phyloP scores from a whole-genome alignment of 345 rosid species.

The Brassica rapa region DNA sequence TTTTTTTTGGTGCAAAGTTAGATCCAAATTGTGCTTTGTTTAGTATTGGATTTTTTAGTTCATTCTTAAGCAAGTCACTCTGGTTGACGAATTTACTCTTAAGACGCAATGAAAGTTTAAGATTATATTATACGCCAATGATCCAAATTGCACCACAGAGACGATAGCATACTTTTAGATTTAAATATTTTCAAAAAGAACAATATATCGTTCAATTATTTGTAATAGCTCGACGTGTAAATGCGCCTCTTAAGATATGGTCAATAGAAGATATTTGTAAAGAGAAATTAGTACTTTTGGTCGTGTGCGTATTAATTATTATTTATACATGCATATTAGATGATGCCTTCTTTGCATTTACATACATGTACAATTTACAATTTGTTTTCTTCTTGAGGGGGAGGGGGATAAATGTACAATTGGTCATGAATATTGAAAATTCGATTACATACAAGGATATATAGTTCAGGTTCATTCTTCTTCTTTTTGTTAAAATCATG shows the following conservation, averaged over 20 bases:
- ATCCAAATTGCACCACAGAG: slow-evolving; percentile 10
- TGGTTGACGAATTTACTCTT: background rate
- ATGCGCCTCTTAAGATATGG: slow-evolving; percentile 15
- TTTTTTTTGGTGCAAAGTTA: too few relatives aligned
- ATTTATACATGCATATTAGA: slow-evolving; percentile 5
- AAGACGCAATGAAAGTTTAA: background rate
- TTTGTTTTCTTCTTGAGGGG: background rate
- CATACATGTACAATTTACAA: slow-evolving; percentile 4
- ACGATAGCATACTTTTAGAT: background rate
- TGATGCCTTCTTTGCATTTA: slow-evolving; percentile 13
- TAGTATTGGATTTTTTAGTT: background rate
- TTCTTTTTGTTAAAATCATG: background rate
- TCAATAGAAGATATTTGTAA: slow-evolving; percentile 5
- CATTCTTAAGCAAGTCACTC: background rate
- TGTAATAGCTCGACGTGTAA: slow-evolving; percentile 27
- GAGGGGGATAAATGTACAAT: background rate
- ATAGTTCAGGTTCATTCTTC: background rate
- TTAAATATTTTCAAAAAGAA: background rate
- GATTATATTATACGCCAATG: background rate
- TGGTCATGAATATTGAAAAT: background rate
- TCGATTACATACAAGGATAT: background rate
- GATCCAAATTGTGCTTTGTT: too few relatives aligned
- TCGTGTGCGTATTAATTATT: slow-evolving; percentile 33
- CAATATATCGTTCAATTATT: background rate
- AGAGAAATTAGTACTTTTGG: slow-evolving; percentile 23